Evolutionary conservation across 768 basidiomycete genomes (phyloP).

Genomic region (Boletus sp.): DNA sequence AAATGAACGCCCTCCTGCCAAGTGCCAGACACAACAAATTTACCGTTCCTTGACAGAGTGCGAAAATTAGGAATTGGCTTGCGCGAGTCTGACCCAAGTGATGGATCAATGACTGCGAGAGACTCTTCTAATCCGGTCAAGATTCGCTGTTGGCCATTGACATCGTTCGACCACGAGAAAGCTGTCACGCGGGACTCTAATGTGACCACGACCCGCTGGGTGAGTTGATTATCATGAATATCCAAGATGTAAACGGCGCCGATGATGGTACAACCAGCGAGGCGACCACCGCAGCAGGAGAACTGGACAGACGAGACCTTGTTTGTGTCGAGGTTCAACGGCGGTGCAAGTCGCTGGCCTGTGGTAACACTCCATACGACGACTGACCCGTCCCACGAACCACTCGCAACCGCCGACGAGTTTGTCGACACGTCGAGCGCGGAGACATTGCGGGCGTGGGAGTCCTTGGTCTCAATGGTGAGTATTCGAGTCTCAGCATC

Average conservation of each 20-base stretch:
- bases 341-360: not conserved
- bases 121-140: not conserved
- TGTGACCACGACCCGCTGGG: not conserved
- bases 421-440: slow-evolving; percentile 2
- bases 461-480: not conserved
- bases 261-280: not conserved
- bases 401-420: slow-evolving; percentile 1
- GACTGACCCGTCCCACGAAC: slow-evolving; percentile 1
- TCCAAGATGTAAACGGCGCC: slow-evolving; percentile 1
- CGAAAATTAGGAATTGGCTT: not conserved
- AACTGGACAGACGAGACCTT: not conserved
- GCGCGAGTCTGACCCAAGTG: not conserved
- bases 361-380: not conserved
- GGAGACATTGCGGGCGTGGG: not conserved
- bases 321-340: not conserved
- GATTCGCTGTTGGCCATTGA: not conserved
- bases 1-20: not conserved
- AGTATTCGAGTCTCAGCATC: not conserved
- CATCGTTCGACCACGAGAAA: slow-evolving; percentile 2
- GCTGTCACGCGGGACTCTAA: not conserved
- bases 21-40: slow-evolving; percentile 2
- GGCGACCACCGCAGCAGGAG: not conserved
- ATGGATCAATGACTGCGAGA: slow-evolving; percentile 1
- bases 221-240: not conserved
- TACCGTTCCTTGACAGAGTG: not conserved